Evolutionary conservation across 2,329 filamentous ascomycete species (phyloP).

Genomic region (Colletotrichum acutatum): DNA sequence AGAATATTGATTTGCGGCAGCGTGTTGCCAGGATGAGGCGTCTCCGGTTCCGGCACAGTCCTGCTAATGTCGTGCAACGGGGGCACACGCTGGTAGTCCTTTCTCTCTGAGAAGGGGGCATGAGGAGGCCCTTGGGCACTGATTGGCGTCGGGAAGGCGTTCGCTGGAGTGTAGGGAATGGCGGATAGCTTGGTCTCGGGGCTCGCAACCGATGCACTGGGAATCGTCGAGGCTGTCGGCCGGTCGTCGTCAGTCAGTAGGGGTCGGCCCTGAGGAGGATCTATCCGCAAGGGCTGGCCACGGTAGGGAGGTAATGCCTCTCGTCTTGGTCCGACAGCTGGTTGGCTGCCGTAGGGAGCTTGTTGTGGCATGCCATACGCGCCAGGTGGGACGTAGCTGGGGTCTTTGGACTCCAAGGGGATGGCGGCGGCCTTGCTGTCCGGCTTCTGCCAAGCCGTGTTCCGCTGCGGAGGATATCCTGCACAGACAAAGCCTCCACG

Average conservation of each 20-base stretch:
- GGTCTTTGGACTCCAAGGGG: slow-evolving; percentile 86
- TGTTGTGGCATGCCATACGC: slow-evolving; percentile 71
- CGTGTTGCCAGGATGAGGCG: slow-evolving; percentile 60
- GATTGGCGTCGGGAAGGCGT: slow-evolving; percentile 71
- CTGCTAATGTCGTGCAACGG: slow-evolving; percentile 69
- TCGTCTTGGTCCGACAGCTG: slow-evolving; percentile 55
- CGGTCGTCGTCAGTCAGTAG: slow-evolving; percentile 68
- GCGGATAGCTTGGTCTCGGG: slow-evolving; percentile 72
- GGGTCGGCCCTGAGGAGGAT: slow-evolving; percentile 69
- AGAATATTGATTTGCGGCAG: slow-evolving; percentile 69
- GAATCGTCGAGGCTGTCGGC: slow-evolving; percentile 67
- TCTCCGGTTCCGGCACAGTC: slow-evolving; percentile 60
- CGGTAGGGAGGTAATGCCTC: slow-evolving; percentile 70
- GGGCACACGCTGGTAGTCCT: slow-evolving; percentile 69
- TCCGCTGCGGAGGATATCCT: slow-evolving; percentile 86
- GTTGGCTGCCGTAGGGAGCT: slow-evolving; percentile 48
- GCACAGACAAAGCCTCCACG: slow-evolving; percentile 91
- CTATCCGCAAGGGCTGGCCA: slow-evolving; percentile 70
- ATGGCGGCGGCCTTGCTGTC: slow-evolving; percentile 75
- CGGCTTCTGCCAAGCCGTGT: slow-evolving; percentile 79
- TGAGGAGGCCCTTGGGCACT: slow-evolving; percentile 63
- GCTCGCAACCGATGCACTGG: slow-evolving; percentile 67
- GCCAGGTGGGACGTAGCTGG: slow-evolving; percentile 68
- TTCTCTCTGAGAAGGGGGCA: slow-evolving; percentile 61
- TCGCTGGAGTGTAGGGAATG: slow-evolving; percentile 64